Base-by-base conservation (phyloP, 1,284 basidiomycete genomes). In the Thelephora terrestris region DNA sequence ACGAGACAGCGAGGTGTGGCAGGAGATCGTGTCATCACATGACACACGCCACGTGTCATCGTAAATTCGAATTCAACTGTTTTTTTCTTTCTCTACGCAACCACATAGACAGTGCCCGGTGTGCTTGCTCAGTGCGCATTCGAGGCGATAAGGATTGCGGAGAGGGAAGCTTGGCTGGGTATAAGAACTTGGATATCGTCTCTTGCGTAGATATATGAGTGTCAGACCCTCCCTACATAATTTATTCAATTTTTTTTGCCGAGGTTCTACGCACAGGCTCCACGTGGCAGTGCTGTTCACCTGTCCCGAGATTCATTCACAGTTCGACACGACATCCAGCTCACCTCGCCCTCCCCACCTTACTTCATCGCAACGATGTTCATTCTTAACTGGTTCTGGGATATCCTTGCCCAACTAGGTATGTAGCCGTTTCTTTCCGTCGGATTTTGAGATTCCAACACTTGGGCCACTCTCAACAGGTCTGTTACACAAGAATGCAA, bases 401-500 rank as follows among this genome's bases (percentile, higher is more conserved):
- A 96, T 64, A 72, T 95, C 54, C 86, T 96, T 59, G 78, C 91
- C 50, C 81, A 86, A 65, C 84, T 96, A 42, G 92, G 92, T 95
- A 61, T 50, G 80, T 67, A 2, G 21, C 4, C 34, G 12, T 37
- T 23, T 25, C 25, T 34, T 24, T 25, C 47, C 47, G 6, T 2
- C 42, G 16, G 20, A 27, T 10, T 4, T 17, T 9, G 38, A 17
- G 16, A n/a, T 25, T 18, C 43, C 17, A 39, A 29, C 25, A 17
- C 47, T 20, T 50, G 42, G 49, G 39, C 25, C 24, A 43, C 43
- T 35, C 46, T 42, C 23, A 10, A 16, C 60, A 95, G 95, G 95
- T 59, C 79, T 99, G 62, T 69, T 91, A 70, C 92, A 97, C 80
- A 98, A 98, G 84, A 97, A 96, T 64, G 95, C 95, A 58, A 99